Conservation (phyloP, 2,329 filamentous ascomycete genomes). For the Ophiostoma angusticollis region DNA sequence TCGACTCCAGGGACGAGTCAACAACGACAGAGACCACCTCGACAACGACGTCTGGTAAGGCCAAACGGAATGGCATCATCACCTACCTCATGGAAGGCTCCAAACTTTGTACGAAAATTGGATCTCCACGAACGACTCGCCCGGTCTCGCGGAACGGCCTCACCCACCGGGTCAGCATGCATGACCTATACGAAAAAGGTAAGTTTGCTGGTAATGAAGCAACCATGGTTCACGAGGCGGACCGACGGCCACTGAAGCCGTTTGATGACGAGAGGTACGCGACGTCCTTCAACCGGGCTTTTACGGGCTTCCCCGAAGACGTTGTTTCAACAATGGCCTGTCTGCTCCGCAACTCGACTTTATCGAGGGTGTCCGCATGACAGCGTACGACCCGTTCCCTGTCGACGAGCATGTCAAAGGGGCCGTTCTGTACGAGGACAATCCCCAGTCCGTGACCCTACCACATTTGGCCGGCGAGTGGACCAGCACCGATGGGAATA, state of each 20-base stretch:
- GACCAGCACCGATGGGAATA: constrained; percentile 9
- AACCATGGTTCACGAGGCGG: constrained; percentile 10
- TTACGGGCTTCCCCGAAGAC: constrained; percentile 17
- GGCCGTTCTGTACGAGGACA: constrained; percentile 13
- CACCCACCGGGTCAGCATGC: constrained; percentile 11
- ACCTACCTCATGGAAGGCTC: constrained; percentile 5
- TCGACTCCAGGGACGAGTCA: not conserved
- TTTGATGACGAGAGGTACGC: constrained; percentile 5
- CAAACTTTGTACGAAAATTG: constrained; percentile 12
- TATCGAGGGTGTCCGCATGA: constrained; percentile 16
- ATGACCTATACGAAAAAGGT: constrained; percentile 8
- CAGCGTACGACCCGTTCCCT: constrained; percentile 8
- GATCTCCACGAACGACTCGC: constrained; percentile 7
- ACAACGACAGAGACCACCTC: constrained; percentile 4
- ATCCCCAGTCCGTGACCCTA: constrained; percentile 14
- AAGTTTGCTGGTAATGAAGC: constrained; percentile 11
- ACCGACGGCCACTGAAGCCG: constrained; percentile 13
- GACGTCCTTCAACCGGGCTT: constrained; percentile 9
- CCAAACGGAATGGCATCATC: constrained; percentile 13
- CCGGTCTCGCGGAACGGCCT: constrained; percentile 6
- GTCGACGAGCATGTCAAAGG: constrained; percentile 9
- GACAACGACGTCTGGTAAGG: constrained; percentile 5
- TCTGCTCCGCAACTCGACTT: constrained; percentile 19
- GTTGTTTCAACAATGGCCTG: constrained; percentile 18
- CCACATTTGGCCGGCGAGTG: constrained; percentile 20